These are phyloP conservation scores for Poa pratensis DNA, from an alignment of 176 grass and related monocot genomes.

Conservation along the genomic window DNA sequence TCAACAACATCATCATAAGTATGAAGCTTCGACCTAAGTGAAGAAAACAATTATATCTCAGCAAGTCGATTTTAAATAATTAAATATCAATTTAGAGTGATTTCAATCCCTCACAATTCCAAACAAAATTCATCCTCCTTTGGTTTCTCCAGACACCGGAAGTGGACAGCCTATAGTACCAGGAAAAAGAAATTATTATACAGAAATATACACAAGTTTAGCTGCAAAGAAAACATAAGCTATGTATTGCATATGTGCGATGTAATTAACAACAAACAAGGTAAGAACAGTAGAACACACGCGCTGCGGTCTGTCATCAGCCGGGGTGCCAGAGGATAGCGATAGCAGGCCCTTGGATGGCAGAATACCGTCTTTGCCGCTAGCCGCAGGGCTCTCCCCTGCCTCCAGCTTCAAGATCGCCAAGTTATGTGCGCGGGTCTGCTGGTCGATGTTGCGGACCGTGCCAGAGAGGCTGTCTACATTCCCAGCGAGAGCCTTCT, in stretches of 20 bases:
- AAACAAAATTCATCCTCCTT: conserved; percentile 96
- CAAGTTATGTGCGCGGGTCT: neutral
- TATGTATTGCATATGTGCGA: neutral
- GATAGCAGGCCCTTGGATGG: too few species aligned
- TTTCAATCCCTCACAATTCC: conserved; percentile 74
- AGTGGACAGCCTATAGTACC: conserved; percentile 82
- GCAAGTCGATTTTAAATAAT: conserved; percentile 17
- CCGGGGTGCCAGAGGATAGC: too few species aligned
- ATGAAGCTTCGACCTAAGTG: conserved; percentile 77
- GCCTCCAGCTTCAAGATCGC: neutral
- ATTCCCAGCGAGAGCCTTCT: neutral
- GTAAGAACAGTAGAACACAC: neutral
- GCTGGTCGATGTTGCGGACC: neutral
- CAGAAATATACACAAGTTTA: conserved; percentile 17
- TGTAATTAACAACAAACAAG: conserved; percentile 19
- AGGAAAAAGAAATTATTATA: conserved; percentile 19
- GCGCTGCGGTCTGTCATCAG: too few species aligned
- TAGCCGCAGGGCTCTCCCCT: neutral
- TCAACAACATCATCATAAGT: conserved; percentile 97
- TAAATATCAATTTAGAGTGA: neutral
- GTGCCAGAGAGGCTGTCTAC: neutral
- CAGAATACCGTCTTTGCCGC: too few species aligned
- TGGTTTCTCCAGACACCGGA: conserved; percentile 84
- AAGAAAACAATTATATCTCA: conserved; percentile 41
- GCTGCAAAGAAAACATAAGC: conserved; percentile 19